phyloP scores from a whole-genome alignment of 2,329 filamentous ascomycete species.

The Ceratocystis huliohia region DNA sequence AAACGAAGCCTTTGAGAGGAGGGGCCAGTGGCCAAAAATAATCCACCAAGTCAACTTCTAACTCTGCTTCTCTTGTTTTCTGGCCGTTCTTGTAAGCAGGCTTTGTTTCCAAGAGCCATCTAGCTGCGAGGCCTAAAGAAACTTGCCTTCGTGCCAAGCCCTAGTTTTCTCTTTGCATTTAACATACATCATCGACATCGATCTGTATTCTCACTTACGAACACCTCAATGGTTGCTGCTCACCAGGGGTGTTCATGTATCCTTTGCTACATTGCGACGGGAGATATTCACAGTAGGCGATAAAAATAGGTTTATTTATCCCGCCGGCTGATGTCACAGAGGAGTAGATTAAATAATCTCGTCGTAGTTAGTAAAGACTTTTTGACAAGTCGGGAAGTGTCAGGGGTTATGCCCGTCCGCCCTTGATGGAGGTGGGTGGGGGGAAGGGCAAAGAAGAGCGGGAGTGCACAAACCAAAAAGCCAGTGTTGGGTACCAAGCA shows the following conservation, averaged over 20 bases:
- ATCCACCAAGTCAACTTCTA: not conserved
- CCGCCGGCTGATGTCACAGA: conserved; percentile 1
- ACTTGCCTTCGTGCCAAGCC: not conserved
- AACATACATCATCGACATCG: not conserved
- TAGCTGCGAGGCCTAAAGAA: not conserved
- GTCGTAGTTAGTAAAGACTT: conserved; percentile 6
- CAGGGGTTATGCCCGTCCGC: not conserved
- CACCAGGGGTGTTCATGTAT: not conserved
- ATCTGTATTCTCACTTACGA: not conserved
- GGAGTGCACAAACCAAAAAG: not conserved
- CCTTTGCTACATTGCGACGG: not conserved
- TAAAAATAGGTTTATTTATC: conserved; percentile 9
- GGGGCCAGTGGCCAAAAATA: not conserved
- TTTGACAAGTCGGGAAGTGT: conserved; percentile 6
- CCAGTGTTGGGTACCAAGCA: not conserved
- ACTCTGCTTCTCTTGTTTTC: not conserved
- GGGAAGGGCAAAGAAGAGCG: not conserved
- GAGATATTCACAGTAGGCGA: not conserved
- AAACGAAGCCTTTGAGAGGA: too few species aligned
- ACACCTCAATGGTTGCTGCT: not conserved
- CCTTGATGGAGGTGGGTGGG: not conserved
- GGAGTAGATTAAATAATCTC: conserved; percentile 2
- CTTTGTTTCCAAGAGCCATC: not conserved
- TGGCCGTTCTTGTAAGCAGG: not conserved
- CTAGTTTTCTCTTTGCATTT: not conserved